phyloP scores from a whole-genome alignment of 2,329 filamentous ascomycete species.

The Penicillium sp. region DNA sequence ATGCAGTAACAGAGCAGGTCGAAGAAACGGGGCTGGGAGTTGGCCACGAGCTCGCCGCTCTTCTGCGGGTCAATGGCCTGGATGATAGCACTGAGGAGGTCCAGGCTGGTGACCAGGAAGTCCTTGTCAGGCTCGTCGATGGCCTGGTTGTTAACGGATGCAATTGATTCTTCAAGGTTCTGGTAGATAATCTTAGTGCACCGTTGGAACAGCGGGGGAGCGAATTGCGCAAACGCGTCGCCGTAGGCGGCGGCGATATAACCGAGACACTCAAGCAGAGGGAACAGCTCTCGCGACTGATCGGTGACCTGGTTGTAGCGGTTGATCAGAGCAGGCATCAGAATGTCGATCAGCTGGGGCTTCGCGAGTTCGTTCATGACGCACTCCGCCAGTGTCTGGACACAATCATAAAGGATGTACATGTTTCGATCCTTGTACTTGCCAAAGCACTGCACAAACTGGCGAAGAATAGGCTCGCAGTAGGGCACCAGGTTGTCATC shows the following conservation, averaged over 20 bases:
- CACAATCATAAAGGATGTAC: slow-evolving; percentile 97
- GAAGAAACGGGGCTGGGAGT: slow-evolving; percentile 79
- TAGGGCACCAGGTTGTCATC: slow-evolving; percentile 78
- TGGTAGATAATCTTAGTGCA: slow-evolving; percentile 89
- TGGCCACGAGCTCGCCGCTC: slow-evolving; percentile 71
- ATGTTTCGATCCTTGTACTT: slow-evolving; percentile 99
- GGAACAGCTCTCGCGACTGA: slow-evolving; percentile 89
- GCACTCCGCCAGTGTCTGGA: slow-evolving; percentile 92
- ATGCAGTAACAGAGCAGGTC: slow-evolving; percentile 88
- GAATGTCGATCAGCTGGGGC: slow-evolving; percentile 72
- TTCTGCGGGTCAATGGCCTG: slow-evolving; percentile 76
- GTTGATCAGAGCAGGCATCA: slow-evolving; percentile 90
- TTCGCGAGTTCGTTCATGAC: slow-evolving; percentile 78
- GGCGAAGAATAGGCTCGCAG: slow-evolving; percentile 81
- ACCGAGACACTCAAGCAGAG: slow-evolving; percentile 90
- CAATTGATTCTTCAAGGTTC: slow-evolving; percentile 78
- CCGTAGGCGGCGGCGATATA: slow-evolving; percentile 88
- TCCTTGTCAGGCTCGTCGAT: slow-evolving; percentile 89
- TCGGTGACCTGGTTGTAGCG: slow-evolving; percentile 85
- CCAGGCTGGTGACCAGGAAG: slow-evolving; percentile 91
- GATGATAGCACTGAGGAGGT: slow-evolving; percentile 87
- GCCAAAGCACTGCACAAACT: slow-evolving; percentile 87
- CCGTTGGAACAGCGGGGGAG: slow-evolving; percentile 77
- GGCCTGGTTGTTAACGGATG: slow-evolving; percentile 63
- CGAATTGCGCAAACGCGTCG: slow-evolving; percentile 77